These are phyloP conservation scores for Tympanopsis confertula DNA, from an alignment of 2,329 filamentous ascomycete species.

Conservation along the genomic window DNA sequence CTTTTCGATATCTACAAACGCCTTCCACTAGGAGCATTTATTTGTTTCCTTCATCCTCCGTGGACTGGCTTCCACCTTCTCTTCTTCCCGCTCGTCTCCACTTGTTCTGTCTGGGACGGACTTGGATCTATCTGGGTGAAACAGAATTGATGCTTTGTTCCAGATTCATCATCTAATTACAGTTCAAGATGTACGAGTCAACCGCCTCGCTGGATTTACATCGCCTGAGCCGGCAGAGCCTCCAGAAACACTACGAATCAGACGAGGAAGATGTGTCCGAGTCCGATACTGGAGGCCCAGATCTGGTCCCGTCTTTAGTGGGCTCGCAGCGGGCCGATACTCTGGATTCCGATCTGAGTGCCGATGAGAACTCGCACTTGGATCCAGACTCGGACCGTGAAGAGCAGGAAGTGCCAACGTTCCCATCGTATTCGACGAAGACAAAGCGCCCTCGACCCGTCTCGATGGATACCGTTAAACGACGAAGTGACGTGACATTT, in stretches of 20 bases:
- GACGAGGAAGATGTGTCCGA: slow-evolving; percentile 24
- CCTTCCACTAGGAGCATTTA: too few relatives aligned
- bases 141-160: too few relatives aligned
- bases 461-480: slow-evolving; percentile 20
- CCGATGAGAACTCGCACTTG: slow-evolving; percentile 13
- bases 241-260: slow-evolving; percentile 17
- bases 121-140: too few relatives aligned
- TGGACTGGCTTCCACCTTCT: too few relatives aligned
- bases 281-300: slow-evolving; percentile 17
- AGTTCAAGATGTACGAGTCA: not conserved
- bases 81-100: too few relatives aligned
- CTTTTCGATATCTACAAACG: too few relatives aligned
- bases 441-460: slow-evolving; percentile 15
- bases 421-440: too few relatives aligned
- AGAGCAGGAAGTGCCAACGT: not conserved
- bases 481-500: slow-evolving; percentile 16
- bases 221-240: not conserved
- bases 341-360: slow-evolving; percentile 16
- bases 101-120: too few relatives aligned
- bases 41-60: too few relatives aligned
- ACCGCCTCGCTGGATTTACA: not conserved
- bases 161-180: too few relatives aligned
- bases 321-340: slow-evolving; percentile 11
- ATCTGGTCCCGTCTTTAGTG: slow-evolving; percentile 17
- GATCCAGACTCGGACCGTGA: slow-evolving; percentile 6